Conservation (phyloP, 805 yeast species). For the Wickerhamiella galacta region DNA sequence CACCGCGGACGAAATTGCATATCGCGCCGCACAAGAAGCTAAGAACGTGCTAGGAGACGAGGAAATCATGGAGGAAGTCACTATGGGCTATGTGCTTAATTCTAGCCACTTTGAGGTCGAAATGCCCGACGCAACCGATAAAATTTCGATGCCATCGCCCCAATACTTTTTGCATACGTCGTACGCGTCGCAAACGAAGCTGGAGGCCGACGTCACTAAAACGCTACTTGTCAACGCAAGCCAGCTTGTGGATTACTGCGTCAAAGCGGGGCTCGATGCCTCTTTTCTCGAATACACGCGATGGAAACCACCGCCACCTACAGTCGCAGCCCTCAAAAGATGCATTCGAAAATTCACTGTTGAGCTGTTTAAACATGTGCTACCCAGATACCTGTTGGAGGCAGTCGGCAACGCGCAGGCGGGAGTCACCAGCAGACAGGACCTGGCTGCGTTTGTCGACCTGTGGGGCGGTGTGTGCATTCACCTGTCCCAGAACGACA, state of each 20-base stretch:
- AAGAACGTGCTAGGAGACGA: neutral
- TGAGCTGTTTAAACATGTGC: neutral
- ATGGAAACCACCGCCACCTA: neutral
- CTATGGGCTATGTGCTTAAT: no score
- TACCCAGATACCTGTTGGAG: neutral
- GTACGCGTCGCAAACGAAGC: neutral
- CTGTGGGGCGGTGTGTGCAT: conserved; percentile 3
- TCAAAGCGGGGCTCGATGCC: neutral
- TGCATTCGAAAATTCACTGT: neutral
- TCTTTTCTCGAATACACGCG: neutral
- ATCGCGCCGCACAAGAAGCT: conserved; percentile 25
- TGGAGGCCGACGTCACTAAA: neutral
- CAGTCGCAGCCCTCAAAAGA: neutral
- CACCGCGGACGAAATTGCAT: conserved; percentile 33
- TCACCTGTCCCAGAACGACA: conserved; percentile 1
- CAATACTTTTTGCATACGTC: neutral
- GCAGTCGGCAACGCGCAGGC: no score
- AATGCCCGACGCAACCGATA: no score
- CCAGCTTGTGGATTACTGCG: neutral
- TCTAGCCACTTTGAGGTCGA: no score
- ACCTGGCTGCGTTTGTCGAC: neutral
- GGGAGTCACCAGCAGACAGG: neutral
- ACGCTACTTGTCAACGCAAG: neutral
- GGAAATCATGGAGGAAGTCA: no score
- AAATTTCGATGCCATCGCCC: no score